Base-by-base conservation (phyloP, 768 basidiomycete genomes). In the Pleurotus djamor region DNA sequence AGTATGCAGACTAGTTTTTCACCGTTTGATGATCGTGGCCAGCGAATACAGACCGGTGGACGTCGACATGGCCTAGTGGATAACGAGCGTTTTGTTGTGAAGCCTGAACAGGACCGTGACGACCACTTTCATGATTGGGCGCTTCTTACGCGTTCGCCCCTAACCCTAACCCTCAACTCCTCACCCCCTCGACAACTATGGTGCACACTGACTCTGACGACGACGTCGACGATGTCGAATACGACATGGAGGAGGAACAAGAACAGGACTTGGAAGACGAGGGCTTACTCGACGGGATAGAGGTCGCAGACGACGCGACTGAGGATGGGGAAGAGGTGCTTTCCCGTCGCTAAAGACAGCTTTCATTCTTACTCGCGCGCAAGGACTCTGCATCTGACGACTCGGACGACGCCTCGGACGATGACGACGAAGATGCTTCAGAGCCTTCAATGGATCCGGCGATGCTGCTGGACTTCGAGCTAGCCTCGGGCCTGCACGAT, bases 11-110 rank as follows among this genome's bases (percentile, higher is more conserved):
- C 17, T 7, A 49, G 34, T 16, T 47, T 67, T 79, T 58, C 67
- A 90, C 90, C 91, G 85, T 73, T 92, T 93, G 71, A 91, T 89
- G 61, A 93, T 86, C 8, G 91, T 93, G 32, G 89, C 86, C 28
- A 93, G 76, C 21, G 90, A 89, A 69, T 92, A 82, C 14, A 92
- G 69, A 7, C 89, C 88, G 44, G 72, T 74, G 17, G 81, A 81
- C 69, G 75, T 78, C 49, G 64, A 36, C 50, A 48, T 58, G 51
- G 35, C 49, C 52, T 28, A 28, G 21, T 28, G 21, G 21, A 28
- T 28, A 28, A 28, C 3, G 21, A 28, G 2, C 1, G 21, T 28
- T 28, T 28, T 28, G 21, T 1, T 28, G 21, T 28, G 21, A 28
- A 28, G 21, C 21, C 3, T 28, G 21, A 28, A 28, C 2, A 28